Conservation (phyloP, 371 early-diverging fungal genomes). For the Lichtheimia hyalospora region DNA sequence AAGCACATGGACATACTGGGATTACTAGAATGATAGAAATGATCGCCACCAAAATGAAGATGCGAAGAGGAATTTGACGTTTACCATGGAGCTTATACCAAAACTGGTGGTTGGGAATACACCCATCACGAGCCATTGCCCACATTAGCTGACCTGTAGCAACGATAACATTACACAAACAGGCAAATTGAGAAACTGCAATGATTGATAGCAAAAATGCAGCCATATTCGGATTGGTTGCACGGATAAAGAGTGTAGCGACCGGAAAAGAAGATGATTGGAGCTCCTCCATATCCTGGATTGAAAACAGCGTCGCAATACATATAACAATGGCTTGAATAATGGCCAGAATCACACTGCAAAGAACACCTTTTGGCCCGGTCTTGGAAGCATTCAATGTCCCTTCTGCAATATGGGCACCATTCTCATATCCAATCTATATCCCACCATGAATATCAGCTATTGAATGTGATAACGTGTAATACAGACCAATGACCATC, state of each 20-base stretch:
- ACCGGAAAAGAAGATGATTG: slow-evolving; percentile 19
- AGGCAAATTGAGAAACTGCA: slow-evolving; percentile 22
- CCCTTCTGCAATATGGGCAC: slow-evolving; percentile 43
- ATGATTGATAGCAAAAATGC: slow-evolving; percentile 24
- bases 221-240: slow-evolving; percentile 11
- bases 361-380: slow-evolving; percentile 40
- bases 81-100: slow-evolving; percentile 24
- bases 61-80: slow-evolving; percentile 21
- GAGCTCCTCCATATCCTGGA: slow-evolving; percentile 35
- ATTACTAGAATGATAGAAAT: slow-evolving; percentile 23
- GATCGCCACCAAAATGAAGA: slow-evolving; percentile 11
- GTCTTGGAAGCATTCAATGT: slow-evolving; percentile 35
- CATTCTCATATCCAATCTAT: slow-evolving; percentile 36
- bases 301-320: slow-evolving; percentile 34
- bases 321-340: slow-evolving; percentile 36
- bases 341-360: slow-evolving; percentile 30
- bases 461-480: too few species aligned
- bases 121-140: slow-evolving; percentile 28
- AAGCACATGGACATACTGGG: slow-evolving; percentile 10
- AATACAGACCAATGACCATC: slow-evolving; percentile 29
- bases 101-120: slow-evolving; percentile 18
- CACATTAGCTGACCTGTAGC: slow-evolving; percentile 17
- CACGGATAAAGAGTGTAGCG: slow-evolving; percentile 20
- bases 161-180: slow-evolving; percentile 17
- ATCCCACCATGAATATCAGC: not conserved